Percentiles rank a stretch among this genome's conserved stretches.
Conservation (phyloP, 306 rosid genomes). For the Benincasa hispida region DNA sequence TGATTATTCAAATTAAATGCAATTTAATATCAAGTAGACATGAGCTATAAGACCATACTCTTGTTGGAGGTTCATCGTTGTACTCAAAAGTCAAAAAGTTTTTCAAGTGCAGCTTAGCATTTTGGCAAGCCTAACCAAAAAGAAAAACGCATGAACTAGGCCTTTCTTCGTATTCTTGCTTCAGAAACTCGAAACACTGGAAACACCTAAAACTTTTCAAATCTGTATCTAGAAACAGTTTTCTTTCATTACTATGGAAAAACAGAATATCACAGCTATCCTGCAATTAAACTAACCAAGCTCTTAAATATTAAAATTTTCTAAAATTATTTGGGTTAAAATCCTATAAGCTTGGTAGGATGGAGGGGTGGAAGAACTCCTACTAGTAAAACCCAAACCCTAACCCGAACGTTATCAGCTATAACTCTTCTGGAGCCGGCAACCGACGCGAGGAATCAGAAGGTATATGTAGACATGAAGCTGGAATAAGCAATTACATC, state of each 20-base stretch:
- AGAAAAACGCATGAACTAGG: background rate
- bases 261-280: background rate
- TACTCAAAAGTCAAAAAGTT: no score
- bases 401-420: background rate
- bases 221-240: background rate
- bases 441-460: conserved; percentile 3
- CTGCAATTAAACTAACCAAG: background rate
- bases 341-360: background rate
- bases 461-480: conserved; percentile 54
- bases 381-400: background rate
- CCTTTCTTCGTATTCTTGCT: background rate
- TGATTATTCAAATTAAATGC: no score
- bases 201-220: background rate
- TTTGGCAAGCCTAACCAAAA: background rate
- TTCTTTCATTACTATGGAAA: background rate
- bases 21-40: no score
- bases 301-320: background rate
- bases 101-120: no score
- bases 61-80: no score
- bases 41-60: no score
- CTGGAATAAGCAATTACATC: conserved; percentile 63
- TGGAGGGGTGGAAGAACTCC: background rate
- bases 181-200: background rate
- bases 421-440: background rate
- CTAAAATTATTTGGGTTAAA: background rate